Evolutionary conservation across 2,329 filamentous ascomycete species (phyloP), one percentile per base, ranked within the genome.

Genomic region (Fusarium sp.): DNA sequence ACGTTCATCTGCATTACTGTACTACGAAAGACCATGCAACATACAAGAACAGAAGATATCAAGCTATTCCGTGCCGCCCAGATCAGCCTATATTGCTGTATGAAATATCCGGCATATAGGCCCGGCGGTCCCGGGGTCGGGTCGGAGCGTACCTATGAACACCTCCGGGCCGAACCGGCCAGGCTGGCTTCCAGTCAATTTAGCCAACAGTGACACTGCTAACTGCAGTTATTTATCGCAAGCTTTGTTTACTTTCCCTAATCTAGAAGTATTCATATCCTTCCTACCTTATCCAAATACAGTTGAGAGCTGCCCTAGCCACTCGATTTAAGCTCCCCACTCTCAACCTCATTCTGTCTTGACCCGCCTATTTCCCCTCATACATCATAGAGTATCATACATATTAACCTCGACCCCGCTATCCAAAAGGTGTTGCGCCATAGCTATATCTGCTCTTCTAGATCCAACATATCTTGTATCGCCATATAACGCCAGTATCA

Each of bases 111-210:
- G 74, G 74, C 63, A 71, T 47, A 32, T 24, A 75, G 72, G 74
- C 63, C 74, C 74, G 74, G 46, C 60, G 52, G 65, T 27, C 58
- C 73, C 66, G 61, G 61, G 49, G 41, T 64, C 62, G 61, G 59
- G 32, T 46, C 66, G 61, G 65, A 55, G 58, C 52, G 41, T 48
- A 45, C 48, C 34, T 37, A n/a, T 41, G 42, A 65, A 51, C 20
- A 41, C 46, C 51, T 59, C 67, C 65, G 68, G 58, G 29, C 55
- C 60, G 61, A 59, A 34, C 69, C 66, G 51, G 62, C 20, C 32
- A 42, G 57, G 30, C n/a, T 59, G 25, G 42, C 40, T 46, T 25
- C 37, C 8, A 41, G 27, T 55, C 37, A 60, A 61, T 70, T 67
- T 63, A 63, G 30, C 61, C 56, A 49, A 34, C 32, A 24, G 32